Evolutionary conservation across 768 basidiomycete genomes (phyloP), one percentile per base, ranked within the genome.

Genomic region (Lanmaoa rubissima): DNA sequence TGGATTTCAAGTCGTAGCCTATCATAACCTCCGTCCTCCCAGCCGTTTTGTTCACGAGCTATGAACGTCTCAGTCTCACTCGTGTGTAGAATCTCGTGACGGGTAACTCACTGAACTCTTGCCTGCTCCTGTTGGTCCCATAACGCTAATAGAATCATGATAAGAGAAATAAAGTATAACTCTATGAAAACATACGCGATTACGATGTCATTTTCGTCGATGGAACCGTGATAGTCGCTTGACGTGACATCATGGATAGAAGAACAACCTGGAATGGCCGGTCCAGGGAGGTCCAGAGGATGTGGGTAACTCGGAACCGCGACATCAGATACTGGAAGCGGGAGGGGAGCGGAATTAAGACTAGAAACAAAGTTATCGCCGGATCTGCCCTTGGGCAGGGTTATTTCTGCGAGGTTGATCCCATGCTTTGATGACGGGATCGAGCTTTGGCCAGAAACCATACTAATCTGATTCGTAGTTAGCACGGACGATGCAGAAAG

Each of bases 71-170:
- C 26, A 40, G 32, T 21, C 17, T 13, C 17, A 0, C 13, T 12
- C 13, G 13, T 38, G 6, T 2, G 4, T 40, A 19, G 19, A 19
- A 3, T 51, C 5, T 31, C 10, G 19, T 8, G 3, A 2, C 5
- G 13, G 43, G 11, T 16, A 16, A 61, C 63, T 58, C 48, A 65
- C 63, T 7, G 63, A 65, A 47, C 63, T 64, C 40, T 65, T 64
- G 3, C 62, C 62, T 5, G 40, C 36, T 3, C 62, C 59, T 5
- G 59, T 61, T 14, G 47, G 40, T 2, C 63, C 63, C 63, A 64
- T 64, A 14, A 64, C 55, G 17, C 63, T 64, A 26, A 46, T 16
- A 21, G 32, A 28, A 44, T 17, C 1, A 4, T n/a, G 11, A 28
- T 17, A 11, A 57, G 40, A 13, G 11, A 41, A 19, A 42, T 31